Conservation (phyloP, 1,284 basidiomycete species). For the Hymenochaete sp. region DNA sequence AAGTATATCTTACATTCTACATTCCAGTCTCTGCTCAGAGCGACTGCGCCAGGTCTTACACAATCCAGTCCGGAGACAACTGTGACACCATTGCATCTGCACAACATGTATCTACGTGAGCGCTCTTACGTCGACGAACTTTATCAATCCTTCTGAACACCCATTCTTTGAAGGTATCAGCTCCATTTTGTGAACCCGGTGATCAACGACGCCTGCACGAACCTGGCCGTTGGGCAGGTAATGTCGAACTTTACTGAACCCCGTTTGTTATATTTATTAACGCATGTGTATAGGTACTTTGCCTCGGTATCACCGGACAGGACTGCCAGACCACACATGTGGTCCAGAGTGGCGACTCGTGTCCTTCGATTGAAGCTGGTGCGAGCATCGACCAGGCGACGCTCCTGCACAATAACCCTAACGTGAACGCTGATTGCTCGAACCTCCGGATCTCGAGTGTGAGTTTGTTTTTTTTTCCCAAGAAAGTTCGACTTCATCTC, state of each 20-base stretch:
- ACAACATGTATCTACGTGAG: slow-evolving; percentile 39
- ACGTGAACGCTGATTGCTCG: slow-evolving; percentile 37
- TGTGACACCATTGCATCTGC: slow-evolving; percentile 40
- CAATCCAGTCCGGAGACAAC: slow-evolving; percentile 34
- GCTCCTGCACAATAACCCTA: slow-evolving; percentile 48
- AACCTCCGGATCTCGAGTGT: too few relatives aligned
- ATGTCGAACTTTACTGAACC: neutral
- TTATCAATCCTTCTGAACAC: neutral
- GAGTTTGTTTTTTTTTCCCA: too few relatives aligned
- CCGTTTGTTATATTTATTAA: neutral
- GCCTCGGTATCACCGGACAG: slow-evolving; percentile 37
- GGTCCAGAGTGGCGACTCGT: slow-evolving; percentile 33
- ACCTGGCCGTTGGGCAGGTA: slow-evolving; percentile 33
- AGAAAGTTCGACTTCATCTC: too few relatives aligned
- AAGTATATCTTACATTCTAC: too few relatives aligned
- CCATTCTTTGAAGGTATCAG: slow-evolving; percentile 33
- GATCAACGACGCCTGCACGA: slow-evolving; percentile 35
- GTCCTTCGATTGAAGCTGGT: slow-evolving; percentile 30
- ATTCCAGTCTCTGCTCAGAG: slow-evolving; percentile 6
- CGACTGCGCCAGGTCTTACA: slow-evolving; percentile 34
- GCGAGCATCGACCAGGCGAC: slow-evolving; percentile 32
- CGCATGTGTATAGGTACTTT: slow-evolving; percentile 25
- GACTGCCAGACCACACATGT: slow-evolving; percentile 38
- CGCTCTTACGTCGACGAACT: neutral
- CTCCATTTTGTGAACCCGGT: slow-evolving; percentile 33